phyloP scores from a whole-genome alignment of 2,329 filamentous ascomycete species.

The Trichoderma koningiopsis region DNA sequence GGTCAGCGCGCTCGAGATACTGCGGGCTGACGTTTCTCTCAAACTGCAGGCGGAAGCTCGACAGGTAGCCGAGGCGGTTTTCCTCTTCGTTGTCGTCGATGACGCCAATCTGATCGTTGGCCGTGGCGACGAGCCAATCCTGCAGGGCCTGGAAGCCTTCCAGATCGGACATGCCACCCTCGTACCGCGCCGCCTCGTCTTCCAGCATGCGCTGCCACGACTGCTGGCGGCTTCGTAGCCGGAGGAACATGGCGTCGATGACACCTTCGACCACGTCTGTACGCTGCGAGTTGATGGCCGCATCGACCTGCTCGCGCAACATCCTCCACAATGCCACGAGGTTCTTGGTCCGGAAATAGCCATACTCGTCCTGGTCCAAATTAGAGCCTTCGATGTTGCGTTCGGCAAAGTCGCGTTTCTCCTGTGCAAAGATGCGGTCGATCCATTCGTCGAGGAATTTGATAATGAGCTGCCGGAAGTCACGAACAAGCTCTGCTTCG shows the following conservation, averaged over 20 bases:
- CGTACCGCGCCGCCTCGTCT: constrained; percentile 77
- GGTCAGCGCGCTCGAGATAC: constrained; percentile 74
- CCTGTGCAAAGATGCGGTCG: constrained; percentile 83
- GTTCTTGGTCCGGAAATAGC: constrained; percentile 89
- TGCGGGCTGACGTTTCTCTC: constrained; percentile 77
- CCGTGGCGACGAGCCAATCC: constrained; percentile 95
- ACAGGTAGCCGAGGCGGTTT: constrained; percentile 76
- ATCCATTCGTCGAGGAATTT: constrained; percentile 97
- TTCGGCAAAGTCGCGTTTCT: constrained; percentile 78
- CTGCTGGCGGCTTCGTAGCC: constrained; percentile 79
- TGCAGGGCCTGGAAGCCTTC: constrained; percentile 78
- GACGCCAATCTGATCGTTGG: constrained; percentile 97
- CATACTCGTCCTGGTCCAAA: constrained; percentile 83
- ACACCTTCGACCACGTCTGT: constrained; percentile 92
- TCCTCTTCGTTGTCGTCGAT: constrained; percentile 89
- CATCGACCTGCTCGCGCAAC: constrained; percentile 88
- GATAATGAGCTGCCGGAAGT: constrained; percentile 94
- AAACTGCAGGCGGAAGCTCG: constrained; percentile 82
- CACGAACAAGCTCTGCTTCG: constrained; percentile 85
- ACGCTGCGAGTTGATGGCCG: constrained; percentile 81
- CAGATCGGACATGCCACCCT: constrained; percentile 56
- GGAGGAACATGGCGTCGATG: constrained; percentile 91
- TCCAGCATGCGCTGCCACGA: constrained; percentile 88
- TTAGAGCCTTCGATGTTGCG: constrained; percentile 73
- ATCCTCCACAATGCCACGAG: constrained; percentile 96